Base-by-base conservation (phyloP, 2,329 filamentous ascomycete genomes). In the Trichocomaceae sp. region DNA sequence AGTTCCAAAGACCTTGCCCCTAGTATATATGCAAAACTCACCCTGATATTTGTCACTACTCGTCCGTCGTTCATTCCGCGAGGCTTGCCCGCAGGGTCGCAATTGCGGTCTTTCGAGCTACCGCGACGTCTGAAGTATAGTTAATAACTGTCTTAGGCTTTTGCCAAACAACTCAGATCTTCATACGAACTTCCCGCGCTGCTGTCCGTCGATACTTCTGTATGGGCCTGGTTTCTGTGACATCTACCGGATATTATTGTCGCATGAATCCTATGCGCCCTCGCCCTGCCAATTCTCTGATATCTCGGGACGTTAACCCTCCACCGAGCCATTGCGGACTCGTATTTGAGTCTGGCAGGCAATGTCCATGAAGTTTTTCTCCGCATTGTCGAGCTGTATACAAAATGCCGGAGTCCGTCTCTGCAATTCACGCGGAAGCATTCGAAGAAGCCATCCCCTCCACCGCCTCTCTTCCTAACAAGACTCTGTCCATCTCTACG, bases 401-500 rank as follows among this genome's bases (percentile, higher is more conserved):
- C 57, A 59, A 57, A 17, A 64, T 64, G 60, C 60, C 65, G 53
- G 64, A 66, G 55, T 60, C 64, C 52, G 55, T 57, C 45, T 56
- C 66, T 54, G 60, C 60, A 4, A 56, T 67, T 47, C 61, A 60
- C 45, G 60, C 63, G 45, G 53, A 64, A 49, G 61, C 63, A 52
- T 63, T 60, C 51, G 66, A 68, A 48, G 60, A 69, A 45, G 63
- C 62, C n/a, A 52, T 61, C 55, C 50, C 62, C 17, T 60, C 59
- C 44, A 58, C 58, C 52, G 58, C 55, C 35, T 62, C 65, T 52
- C 35, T 61, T 44, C 56, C 65, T 37, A 61, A 61, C 52, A 63
- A 64, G 57, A 65, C 66, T 42, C 58, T 61, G 57, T 69, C 68
- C 45, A 56, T 66, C 13, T 61, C 66, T 13, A 57, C 60, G 19